phyloP scores from a whole-genome alignment of 106 monocot species.

The Narthecium ossifragum region DNA sequence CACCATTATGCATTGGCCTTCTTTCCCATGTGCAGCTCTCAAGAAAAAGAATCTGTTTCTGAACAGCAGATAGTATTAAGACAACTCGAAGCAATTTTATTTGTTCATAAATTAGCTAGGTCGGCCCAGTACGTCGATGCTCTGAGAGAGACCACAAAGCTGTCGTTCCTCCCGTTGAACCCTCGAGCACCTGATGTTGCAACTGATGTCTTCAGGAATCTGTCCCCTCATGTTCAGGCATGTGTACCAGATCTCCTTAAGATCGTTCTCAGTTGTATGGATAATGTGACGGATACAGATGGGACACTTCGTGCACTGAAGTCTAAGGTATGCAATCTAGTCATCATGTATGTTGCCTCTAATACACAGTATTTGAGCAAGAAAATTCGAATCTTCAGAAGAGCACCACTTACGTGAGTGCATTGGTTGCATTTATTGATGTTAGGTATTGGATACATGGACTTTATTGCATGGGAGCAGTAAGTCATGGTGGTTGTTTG shows the following conservation, averaged over 20 bases:
- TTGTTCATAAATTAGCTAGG: constrained; percentile 67
- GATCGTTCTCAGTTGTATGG: constrained; percentile 60
- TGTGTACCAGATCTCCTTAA: constrained; percentile 93
- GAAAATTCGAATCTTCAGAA: too few relatives aligned
- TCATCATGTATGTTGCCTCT: too few relatives aligned
- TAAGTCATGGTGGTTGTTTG: too few relatives aligned
- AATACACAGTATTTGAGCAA: too few relatives aligned
- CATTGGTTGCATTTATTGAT: too few relatives aligned
- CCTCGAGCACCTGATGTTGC: constrained; percentile 59
- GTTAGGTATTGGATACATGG: too few relatives aligned
- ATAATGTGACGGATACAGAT: constrained; percentile 81
- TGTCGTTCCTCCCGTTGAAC: constrained; percentile 89
- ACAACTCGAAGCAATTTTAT: constrained; percentile 80
- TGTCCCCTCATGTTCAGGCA: constrained; percentile 74
- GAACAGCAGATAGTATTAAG: constrained; percentile 79
- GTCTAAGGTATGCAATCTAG: constrained; percentile 59
- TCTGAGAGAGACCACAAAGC: constrained; percentile 67
- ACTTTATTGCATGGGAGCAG: too few relatives aligned
- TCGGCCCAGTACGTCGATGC: constrained; percentile 74
- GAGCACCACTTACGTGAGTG: too few relatives aligned
- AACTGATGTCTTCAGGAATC: constrained; percentile 49
- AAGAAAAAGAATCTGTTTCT: constrained; percentile 63
- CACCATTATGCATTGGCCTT: too few relatives aligned
- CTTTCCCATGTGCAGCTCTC: constrained; percentile 34
- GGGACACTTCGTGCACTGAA: constrained; percentile 77